Conservation (phyloP, 768 basidiomycete species). For the Tricholoma matsutake region DNA sequence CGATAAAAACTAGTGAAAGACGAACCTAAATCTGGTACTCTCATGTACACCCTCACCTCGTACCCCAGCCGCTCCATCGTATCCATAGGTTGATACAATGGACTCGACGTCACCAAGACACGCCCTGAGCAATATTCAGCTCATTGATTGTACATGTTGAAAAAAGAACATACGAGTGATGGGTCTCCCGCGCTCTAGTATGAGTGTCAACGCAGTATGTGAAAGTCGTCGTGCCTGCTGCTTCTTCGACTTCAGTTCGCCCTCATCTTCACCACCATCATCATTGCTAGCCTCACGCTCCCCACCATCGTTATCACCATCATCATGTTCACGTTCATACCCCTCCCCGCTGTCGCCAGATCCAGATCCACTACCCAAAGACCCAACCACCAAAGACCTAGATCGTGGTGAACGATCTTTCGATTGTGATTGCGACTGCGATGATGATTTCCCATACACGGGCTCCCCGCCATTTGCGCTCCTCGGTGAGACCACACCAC, state of each 20-base stretch:
- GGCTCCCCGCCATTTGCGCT: background rate
- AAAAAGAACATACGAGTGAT: conserved; percentile 46
- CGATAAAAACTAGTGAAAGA: background rate
- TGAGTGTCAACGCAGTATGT: conserved; percentile 71
- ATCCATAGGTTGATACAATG: conserved; percentile 81
- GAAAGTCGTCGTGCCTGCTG: conserved; percentile 49
- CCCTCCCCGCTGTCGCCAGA: background rate
- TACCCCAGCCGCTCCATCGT: conserved; percentile 71
- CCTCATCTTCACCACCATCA: background rate
- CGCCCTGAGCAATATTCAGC: conserved; percentile 33
- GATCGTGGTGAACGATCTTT: background rate
- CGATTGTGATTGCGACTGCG: background rate
- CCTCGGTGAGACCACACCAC: background rate
- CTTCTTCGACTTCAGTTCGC: conserved; percentile 12
- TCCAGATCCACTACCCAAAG: background rate
- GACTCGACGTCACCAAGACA: conserved; percentile 78
- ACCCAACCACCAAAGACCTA: background rate
- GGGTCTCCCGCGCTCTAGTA: conserved; percentile 79
- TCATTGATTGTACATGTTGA: background rate
- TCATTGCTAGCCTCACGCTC: background rate
- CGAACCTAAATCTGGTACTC: conserved; percentile 63
- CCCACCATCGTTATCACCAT: background rate
- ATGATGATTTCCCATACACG: background rate
- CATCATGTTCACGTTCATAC: background rate
- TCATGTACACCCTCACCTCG: conserved; percentile 64